Conservation (phyloP, 768 basidiomycete species). For the Gloeostereum incarnatum region DNA sequence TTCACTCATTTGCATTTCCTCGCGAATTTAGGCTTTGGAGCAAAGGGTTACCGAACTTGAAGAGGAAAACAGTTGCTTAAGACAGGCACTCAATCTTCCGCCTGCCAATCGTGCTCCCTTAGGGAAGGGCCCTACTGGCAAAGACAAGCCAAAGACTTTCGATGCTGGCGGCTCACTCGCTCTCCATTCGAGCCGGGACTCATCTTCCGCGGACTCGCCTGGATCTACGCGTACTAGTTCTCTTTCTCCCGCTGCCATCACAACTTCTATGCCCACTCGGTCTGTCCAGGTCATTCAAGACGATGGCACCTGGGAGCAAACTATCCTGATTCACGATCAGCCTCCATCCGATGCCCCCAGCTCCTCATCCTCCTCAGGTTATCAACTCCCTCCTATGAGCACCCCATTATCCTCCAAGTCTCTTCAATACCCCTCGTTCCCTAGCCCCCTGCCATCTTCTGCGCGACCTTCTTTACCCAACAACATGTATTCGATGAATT, state of each 20-base stretch:
- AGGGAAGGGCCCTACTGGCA: slow-evolving; percentile 82
- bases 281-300: slow-evolving; percentile 38
- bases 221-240: slow-evolving; percentile 52
- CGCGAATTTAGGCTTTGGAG: slow-evolving; percentile 58
- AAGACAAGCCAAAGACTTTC: slow-evolving; percentile 63
- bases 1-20: slow-evolving; percentile 26
- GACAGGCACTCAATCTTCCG: slow-evolving; percentile 63
- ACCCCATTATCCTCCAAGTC: slow-evolving; percentile 39
- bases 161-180: slow-evolving; percentile 18
- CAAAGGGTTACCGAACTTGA: slow-evolving; percentile 75
- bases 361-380: slow-evolving; percentile 29
- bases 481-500: slow-evolving; percentile 25
- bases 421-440: slow-evolving; percentile 32
- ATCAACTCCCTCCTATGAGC: slow-evolving; percentile 34
- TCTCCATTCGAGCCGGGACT: slow-evolving; percentile 30
- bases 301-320: slow-evolving; percentile 44
- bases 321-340: slow-evolving; percentile 34
- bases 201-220: slow-evolving; percentile 35
- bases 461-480: slow-evolving; percentile 32
- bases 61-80: slow-evolving; percentile 70
- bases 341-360: slow-evolving; percentile 24
- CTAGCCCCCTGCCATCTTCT: slow-evolving; percentile 29
- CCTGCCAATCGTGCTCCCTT: slow-evolving; percentile 64
- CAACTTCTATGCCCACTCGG: slow-evolving; percentile 39
- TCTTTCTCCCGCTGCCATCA: slow-evolving; percentile 54